Percentiles rank a stretch among this genome's conserved stretches.
Evolutionary conservation across 163 green algal genomes (phyloP).

Genomic region (Chlorella variabilis): DNA sequence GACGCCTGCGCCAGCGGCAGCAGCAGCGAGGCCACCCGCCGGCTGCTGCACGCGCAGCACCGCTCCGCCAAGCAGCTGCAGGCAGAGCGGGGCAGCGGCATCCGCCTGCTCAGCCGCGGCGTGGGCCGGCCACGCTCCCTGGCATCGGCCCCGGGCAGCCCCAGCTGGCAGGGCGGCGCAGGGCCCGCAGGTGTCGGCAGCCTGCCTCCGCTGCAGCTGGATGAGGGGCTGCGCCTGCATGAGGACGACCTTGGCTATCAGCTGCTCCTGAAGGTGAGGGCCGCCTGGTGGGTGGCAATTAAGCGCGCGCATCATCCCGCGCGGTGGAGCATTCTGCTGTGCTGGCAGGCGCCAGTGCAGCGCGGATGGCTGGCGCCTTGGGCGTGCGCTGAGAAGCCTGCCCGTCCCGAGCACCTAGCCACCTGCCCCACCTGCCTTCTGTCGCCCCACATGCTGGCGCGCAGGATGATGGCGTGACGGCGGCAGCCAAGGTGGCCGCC

Average conservation of each 20-base stretch:
- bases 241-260: constrained; percentile 22
- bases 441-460: neutral
- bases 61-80: neutral
- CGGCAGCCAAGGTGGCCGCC: neutral
- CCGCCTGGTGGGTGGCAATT: too few relatives aligned
- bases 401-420: too few relatives aligned
- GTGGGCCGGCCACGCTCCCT: neutral
- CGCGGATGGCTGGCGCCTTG: too few relatives aligned
- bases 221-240: neutral
- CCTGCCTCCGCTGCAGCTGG: constrained; percentile 19
- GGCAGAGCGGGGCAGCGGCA: neutral
- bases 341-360: too few relatives aligned
- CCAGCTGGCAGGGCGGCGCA: neutral
- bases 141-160: neutral
- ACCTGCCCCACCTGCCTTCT: too few relatives aligned
- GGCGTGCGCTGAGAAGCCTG: too few relatives aligned
- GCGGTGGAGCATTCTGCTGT: too few relatives aligned
- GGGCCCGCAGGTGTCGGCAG: too few relatives aligned
- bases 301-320: too few relatives aligned
- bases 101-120: neutral
- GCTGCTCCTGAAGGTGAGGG: constrained; percentile 23
- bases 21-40: neutral
- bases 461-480: constrained; percentile 2
- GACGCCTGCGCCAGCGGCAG: neutral
- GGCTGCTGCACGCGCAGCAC: constrained; percentile 2